Percentiles rank a stretch among this genome's conserved stretches.
phyloP scores from a whole-genome alignment of 768 basidiomycete genomes.

The Psilocybe azurescens region DNA sequence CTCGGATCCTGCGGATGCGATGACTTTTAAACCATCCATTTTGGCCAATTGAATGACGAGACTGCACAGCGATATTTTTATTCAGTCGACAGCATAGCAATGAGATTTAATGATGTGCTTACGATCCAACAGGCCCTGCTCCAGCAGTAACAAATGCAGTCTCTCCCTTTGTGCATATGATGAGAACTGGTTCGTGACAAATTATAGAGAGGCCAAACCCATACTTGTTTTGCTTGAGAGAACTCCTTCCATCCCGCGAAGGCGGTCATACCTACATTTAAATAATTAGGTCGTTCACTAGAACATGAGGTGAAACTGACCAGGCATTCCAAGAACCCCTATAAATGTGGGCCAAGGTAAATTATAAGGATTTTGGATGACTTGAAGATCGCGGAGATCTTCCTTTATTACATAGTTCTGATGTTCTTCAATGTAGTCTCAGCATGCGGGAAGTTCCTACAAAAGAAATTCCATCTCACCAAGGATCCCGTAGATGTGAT shows the following conservation, averaged over 20 bases:
- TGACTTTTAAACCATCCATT: constrained; percentile 60
- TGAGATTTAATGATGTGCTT: constrained; percentile 24
- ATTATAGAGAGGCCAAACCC: not conserved
- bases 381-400: constrained; percentile 22
- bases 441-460: not conserved
- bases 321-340: constrained; percentile 61
- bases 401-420: constrained; percentile 43
- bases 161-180: constrained; percentile 36
- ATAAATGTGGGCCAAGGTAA: constrained; percentile 55
- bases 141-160: constrained; percentile 46
- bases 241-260: constrained; percentile 47
- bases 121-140: constrained; percentile 67
- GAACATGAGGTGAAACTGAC: constrained; percentile 30
- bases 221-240: constrained; percentile 42
- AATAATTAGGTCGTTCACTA: not conserved
- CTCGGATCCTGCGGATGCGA: constrained; percentile 73
- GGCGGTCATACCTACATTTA: constrained; percentile 40
- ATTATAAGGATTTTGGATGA: constrained; percentile 45
- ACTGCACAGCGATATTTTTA: constrained; percentile 23
- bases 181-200: not conserved
- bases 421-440: constrained; percentile 33
- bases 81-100: not conserved
- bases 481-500: constrained; percentile 43
- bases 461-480: constrained; percentile 24
- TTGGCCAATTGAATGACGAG: constrained; percentile 59